Base-by-base conservation (phyloP, 257 asterid genomes). In the Phtheirospermum japonicum region DNA sequence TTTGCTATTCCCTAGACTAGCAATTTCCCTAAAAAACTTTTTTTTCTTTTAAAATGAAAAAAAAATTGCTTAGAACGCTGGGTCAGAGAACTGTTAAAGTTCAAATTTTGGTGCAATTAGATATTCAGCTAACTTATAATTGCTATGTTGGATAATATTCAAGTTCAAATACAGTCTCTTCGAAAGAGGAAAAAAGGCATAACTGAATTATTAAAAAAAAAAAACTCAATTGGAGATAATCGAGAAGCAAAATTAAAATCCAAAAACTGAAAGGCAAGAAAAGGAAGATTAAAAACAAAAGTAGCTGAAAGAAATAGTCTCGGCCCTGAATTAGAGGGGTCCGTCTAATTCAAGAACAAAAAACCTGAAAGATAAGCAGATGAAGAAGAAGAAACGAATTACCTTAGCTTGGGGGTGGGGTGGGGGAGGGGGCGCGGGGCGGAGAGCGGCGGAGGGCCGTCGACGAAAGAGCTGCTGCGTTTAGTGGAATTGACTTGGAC, bases 401-500 rank as follows among this genome's bases (percentile, higher is more conserved):
- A 63, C 80, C 80, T 26, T 40, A 53, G 55, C 30, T 28, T 28
- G 7, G 52, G 12, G 46, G 9, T 6, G n/a, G 46, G 3, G 46
- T 6, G 46, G 9, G 12, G 9, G 46, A 39, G 40, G 34, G 26
- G 26, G 59, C 16, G 16, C 18, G 59, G 13, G 70, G 52, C 45
- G 72, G 70, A 68, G 68, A 57, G 26, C 26, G 57, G 71, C 39
- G 71, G 59, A 34, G 39, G 46, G 34, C 45, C 54, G 70, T 37
- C 54, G 65, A 20, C 50, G 53, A 56, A 49, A 62, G 60, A 48
- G 66, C 61, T 68, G n/a, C 26, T 42, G 74, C 62, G 28, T 48
- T 18, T 48, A 46, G 59, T 67, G 51, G 67, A 69, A 62, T 76
- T 81, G 80, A 76, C 74, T 78, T 76, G 76, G 76, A 73, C 87